These are phyloP conservation scores for Multifurca ochricompacta DNA, from an alignment of 768 basidiomycete genomes.

Conservation along the genomic window DNA sequence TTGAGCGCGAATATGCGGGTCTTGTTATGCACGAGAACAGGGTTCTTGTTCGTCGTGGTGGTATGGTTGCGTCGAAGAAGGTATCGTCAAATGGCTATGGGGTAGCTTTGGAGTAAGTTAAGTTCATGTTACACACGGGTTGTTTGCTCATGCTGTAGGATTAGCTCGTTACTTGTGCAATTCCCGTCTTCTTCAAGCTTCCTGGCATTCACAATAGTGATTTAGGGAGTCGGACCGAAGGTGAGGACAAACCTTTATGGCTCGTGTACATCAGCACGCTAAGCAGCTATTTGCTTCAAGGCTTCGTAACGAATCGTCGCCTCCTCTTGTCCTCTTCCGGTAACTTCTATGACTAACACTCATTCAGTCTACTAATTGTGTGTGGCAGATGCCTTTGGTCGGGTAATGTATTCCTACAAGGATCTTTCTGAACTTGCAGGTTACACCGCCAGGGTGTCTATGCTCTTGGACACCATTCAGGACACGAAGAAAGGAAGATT, in stretches of 20 bases:
- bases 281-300: constrained; percentile 31
- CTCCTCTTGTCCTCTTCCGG: constrained; percentile 82
- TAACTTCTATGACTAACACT: constrained; percentile 24
- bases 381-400: constrained; percentile 76
- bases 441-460: constrained; percentile 86
- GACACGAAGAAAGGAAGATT: constrained; percentile 80
- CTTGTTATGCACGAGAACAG: constrained; percentile 80
- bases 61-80: constrained; percentile 91
- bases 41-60: constrained; percentile 77
- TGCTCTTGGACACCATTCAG: constrained; percentile 83
- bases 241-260: constrained; percentile 46
- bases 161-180: constrained; percentile 69
- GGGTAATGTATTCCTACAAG: constrained; percentile 97
- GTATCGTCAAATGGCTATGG: constrained; percentile 96
- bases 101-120: constrained; percentile 79
- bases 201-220: constrained; percentile 62
- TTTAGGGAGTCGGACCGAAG: constrained; percentile 85
- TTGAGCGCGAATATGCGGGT: constrained; percentile 82
- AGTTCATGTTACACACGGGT: neutral
- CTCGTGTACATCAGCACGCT: neutral
- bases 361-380: neutral
- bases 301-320: constrained; percentile 94
- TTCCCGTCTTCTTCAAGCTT: constrained; percentile 87
- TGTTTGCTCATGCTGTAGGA: neutral
- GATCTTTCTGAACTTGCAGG: constrained; percentile 94